Evolutionary conservation across 148 eudicot species (phyloP), one percentile per base, ranked within the genome.

Genomic region (Rhododendron kiyosumense): DNA sequence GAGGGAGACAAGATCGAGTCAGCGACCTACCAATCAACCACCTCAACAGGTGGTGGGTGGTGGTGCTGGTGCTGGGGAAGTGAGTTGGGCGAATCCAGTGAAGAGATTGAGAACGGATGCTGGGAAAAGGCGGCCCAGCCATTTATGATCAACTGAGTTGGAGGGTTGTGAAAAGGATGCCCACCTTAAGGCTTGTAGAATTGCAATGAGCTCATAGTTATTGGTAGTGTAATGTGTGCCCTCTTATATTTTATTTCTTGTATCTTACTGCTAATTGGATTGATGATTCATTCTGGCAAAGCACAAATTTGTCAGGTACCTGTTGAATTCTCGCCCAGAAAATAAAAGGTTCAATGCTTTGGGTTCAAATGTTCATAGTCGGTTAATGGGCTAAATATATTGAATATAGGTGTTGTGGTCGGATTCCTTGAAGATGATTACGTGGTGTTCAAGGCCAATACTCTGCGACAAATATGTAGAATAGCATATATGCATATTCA

Each of bases 41-140:
- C 86, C 86, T 13, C 93, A 91, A 84, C 95, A 88, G 81, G 90
- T 86, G 74, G 36, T 67, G 15, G 90, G 86, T 88, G 89, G 94
- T 49, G 88, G 45, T 41, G n/a, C n/a, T n/a, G 45, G 91, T 84
- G 74, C 90, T 77, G 88, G 94, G 78, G 83, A 80, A 6, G 81
- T 93, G 67, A 93, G 98, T n/a, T 96, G 98, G 99, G 95, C 96
- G 11, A 94, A 95, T 78, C 98, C 95, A n/a, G 99, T 96, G 32
- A 96, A 95, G 91, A 89, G 93, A 84, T 81, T 92, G 91, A 93
- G 99, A 90, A 94, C 98, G 8, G 99, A 92, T 89, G 89, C 94
- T 18, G 98, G 94, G 73, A 96, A 90, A 85, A 89, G 98, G 88
- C 89, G 98, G 36, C 97, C 97, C 24, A 96, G 97, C 89, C 93